A percentile compares a stretch with the other conserved stretches of the same genome.
phyloP scores from a whole-genome alignment of 2,329 filamentous ascomycete species.

The Setomelanomma holmii region DNA sequence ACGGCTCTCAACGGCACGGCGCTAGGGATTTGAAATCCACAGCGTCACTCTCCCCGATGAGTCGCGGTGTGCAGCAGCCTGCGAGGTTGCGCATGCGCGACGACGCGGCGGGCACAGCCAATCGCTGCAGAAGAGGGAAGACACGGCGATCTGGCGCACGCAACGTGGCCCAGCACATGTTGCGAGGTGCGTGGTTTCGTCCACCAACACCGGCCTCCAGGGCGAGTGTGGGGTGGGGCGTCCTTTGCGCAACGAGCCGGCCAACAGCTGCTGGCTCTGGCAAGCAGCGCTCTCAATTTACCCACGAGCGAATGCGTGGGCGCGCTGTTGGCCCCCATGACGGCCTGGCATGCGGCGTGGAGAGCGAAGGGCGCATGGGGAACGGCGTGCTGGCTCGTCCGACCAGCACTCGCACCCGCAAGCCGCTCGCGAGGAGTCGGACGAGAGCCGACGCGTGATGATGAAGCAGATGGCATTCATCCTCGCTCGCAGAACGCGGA shows the following conservation, averaged over 20 bases:
- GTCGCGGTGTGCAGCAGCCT: slow-evolving; percentile 29
- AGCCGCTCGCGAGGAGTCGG: background rate
- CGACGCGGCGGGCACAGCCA: slow-evolving; percentile 22
- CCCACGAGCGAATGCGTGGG: slow-evolving; percentile 6
- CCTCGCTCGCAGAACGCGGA: slow-evolving; percentile 6
- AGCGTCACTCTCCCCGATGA: slow-evolving; percentile 13
- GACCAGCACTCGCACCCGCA: too few relatives aligned
- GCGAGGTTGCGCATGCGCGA: slow-evolving; percentile 33
- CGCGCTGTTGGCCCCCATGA: slow-evolving; percentile 16
- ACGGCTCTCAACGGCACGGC: slow-evolving; percentile 17
- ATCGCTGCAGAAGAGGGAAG: slow-evolving; percentile 11
- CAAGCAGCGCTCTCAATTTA: slow-evolving; percentile 12
- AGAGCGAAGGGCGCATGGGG: slow-evolving; percentile 1
- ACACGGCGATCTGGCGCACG: slow-evolving; percentile 14
- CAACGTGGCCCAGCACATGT: background rate
- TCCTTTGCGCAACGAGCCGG: too few relatives aligned
- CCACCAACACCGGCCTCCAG: slow-evolving; percentile 9
- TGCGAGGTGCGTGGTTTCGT: slow-evolving; percentile 10
- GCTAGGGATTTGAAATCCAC: slow-evolving; percentile 24
- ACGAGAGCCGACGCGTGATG: slow-evolving; percentile 12
- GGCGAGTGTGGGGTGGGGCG: slow-evolving; percentile 9
- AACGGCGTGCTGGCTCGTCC: slow-evolving; percentile 1
- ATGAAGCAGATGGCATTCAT: background rate
- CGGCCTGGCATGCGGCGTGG: slow-evolving; percentile 11
- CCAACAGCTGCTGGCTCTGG: background rate